These are phyloP conservation scores for Solanum paucissectum DNA, from an alignment of 257 asterid genomes.

Conservation along the genomic window DNA sequence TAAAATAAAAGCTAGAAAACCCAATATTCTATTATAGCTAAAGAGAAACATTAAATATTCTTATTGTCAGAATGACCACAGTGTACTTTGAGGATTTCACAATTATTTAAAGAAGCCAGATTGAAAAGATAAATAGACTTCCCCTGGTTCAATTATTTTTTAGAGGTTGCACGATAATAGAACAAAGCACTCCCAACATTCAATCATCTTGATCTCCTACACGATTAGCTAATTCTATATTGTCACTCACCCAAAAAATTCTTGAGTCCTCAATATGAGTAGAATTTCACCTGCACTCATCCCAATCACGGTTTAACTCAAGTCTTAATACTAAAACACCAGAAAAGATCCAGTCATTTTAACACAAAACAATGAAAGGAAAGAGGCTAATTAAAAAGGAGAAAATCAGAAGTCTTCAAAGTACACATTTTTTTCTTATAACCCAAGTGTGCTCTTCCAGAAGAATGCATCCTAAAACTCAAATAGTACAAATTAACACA, in stretches of 20 bases:
- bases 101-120: background rate
- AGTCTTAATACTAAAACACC: background rate
- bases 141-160: background rate
- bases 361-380: background rate
- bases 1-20: background rate
- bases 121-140: background rate
- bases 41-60: background rate
- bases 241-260: background rate
- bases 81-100: background rate
- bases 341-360: background rate
- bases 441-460: background rate
- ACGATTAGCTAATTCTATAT: background rate
- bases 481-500: background rate
- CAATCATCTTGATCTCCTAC: background rate
- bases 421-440: background rate
- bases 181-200: background rate
- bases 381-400: background rate
- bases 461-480: background rate
- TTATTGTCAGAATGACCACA: background rate
- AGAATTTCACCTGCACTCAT: background rate
- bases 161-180: background rate
- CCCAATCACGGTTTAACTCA: background rate
- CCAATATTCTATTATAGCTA: background rate
- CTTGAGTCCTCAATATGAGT: background rate
- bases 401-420: background rate